A percentile compares a stretch with the other conserved stretches of the same genome.
phyloP scores from a whole-genome alignment of 768 basidiomycete genomes.

The Agaricus blazei region DNA sequence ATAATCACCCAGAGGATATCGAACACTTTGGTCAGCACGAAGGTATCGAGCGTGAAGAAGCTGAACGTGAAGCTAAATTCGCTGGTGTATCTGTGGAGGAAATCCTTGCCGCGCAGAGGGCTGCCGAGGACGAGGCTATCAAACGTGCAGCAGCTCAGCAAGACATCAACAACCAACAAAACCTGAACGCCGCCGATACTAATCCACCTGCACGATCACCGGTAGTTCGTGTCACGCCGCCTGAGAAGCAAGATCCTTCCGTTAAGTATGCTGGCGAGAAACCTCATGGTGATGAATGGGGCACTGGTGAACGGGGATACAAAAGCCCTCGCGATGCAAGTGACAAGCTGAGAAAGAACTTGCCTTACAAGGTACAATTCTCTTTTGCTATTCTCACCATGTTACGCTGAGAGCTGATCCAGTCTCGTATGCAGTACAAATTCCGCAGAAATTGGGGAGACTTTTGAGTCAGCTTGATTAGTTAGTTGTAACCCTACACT shows the following conservation, averaged over 20 bases:
- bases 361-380: slow-evolving; percentile 79
- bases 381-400: neutral
- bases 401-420: slow-evolving; percentile 37
- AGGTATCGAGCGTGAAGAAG: slow-evolving; percentile 77
- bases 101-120: slow-evolving; percentile 32
- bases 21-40: slow-evolving; percentile 93
- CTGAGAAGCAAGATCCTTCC: slow-evolving; percentile 66
- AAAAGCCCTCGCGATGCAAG: slow-evolving; percentile 63
- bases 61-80: slow-evolving; percentile 75
- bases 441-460: slow-evolving; percentile 87
- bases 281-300: slow-evolving; percentile 65
- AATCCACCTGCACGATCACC: slow-evolving; percentile 35
- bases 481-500: slow-evolving; percentile 8
- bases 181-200: neutral
- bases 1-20: slow-evolving; percentile 87
- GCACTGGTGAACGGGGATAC: slow-evolving; percentile 65
- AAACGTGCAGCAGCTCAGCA: slow-evolving; percentile 3
- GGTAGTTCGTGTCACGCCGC: slow-evolving; percentile 52
- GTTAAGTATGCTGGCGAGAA: slow-evolving; percentile 54
- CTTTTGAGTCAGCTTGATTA: slow-evolving; percentile 40
- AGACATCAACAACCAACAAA: slow-evolving; percentile 11
- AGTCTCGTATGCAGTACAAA: slow-evolving; percentile 77
- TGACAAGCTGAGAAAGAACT: slow-evolving; percentile 78
- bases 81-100: slow-evolving; percentile 81
- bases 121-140: slow-evolving; percentile 13